phyloP scores from a whole-genome alignment of 1,284 basidiomycete species.

The Malassezia globosa region DNA sequence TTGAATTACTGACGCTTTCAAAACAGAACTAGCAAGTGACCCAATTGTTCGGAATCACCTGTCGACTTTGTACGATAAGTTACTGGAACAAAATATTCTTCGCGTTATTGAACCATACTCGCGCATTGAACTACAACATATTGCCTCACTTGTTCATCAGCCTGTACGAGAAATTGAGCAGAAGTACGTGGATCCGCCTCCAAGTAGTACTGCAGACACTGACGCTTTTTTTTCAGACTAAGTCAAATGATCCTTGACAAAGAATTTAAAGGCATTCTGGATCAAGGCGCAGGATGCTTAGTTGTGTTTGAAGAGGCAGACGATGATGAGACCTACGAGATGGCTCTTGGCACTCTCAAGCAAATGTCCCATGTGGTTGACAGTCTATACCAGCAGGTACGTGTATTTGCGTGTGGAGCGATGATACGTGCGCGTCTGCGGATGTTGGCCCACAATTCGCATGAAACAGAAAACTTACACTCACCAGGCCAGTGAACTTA shows the following conservation, averaged over 20 bases:
- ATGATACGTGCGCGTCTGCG: too few species aligned
- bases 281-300: constrained; percentile 84
- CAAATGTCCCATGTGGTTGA: constrained; percentile 85
- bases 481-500: constrained; percentile 11
- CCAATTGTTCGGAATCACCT: constrained; percentile 88
- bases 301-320: constrained; percentile 76
- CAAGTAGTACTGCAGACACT: too few species aligned
- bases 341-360: constrained; percentile 74
- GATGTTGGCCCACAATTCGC: background rate
- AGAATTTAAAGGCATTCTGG: constrained; percentile 81
- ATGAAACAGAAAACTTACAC: background rate
- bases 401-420: background rate
- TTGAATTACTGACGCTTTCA: background rate
- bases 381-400: constrained; percentile 61
- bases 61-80: constrained; percentile 80
- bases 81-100: constrained; percentile 86
- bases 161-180: constrained; percentile 82
- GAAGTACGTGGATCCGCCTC: constrained; percentile 60
- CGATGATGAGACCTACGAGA: constrained; percentile 71
- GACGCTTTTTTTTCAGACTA: constrained; percentile 57
- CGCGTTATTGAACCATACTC: constrained; percentile 92
- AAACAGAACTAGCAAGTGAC: constrained; percentile 77
- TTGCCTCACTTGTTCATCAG: constrained; percentile 79
- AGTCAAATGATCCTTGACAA: constrained; percentile 98
- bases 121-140: constrained; percentile 76